These are phyloP conservation scores for Phialophora tarda DNA, from an alignment of 2,329 filamentous ascomycete species.

Conservation along the genomic window DNA sequence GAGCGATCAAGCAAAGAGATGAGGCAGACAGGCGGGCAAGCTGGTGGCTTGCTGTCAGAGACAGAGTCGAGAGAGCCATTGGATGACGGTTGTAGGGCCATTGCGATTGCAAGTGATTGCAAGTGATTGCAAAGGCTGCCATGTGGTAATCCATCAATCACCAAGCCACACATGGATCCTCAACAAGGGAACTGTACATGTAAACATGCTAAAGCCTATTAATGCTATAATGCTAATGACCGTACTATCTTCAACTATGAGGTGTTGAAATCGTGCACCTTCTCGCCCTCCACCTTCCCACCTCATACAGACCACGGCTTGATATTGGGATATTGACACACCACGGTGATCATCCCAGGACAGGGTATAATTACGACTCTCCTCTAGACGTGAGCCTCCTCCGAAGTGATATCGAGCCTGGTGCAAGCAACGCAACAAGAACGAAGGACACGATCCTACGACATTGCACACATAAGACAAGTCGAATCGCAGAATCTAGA, in stretches of 20 bases:
- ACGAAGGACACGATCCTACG: too few species aligned
- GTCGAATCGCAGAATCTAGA: too few species aligned
- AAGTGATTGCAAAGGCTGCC: neutral
- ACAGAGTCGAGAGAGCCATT: slow-evolving; percentile 17
- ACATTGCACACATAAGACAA: too few species aligned
- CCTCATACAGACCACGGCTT: neutral
- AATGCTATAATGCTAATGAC: neutral
- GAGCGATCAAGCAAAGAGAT: slow-evolving; percentile 30
- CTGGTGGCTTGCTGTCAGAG: slow-evolving; percentile 21
- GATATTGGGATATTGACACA: neutral
- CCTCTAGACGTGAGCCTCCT: too few species aligned
- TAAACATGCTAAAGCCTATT: neutral
- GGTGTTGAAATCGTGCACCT: neutral
- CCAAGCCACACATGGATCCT: neutral
- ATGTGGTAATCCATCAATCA: too few species aligned
- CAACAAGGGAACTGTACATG: neutral
- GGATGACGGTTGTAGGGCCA: slow-evolving; percentile 11
- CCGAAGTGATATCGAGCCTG: too few species aligned
- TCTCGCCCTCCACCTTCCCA: neutral
- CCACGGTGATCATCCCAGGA: too few species aligned
- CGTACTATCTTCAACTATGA: neutral
- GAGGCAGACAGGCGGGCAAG: neutral
- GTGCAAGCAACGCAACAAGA: too few species aligned
- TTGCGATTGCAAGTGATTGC: neutral
- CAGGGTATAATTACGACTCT: too few species aligned